These are phyloP conservation scores for Mycena polygramma DNA, from an alignment of 768 basidiomycete species.

Conservation along the genomic window DNA sequence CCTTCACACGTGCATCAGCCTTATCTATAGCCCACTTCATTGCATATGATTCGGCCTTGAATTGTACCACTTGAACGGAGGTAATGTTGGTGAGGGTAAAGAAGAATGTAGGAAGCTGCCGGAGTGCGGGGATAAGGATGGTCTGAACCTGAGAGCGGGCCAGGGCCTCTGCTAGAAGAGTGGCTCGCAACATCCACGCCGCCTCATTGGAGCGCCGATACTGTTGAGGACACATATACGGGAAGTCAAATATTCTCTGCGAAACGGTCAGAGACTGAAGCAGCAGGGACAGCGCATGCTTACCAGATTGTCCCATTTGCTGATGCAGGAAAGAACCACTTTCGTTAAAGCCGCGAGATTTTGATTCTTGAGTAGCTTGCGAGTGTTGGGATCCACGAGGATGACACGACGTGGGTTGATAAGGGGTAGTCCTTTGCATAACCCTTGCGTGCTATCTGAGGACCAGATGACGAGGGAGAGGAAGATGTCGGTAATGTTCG, in stretches of 20 bases:
- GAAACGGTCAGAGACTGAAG: neutral
- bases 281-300: neutral
- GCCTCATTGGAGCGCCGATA: neutral
- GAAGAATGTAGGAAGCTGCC: neutral
- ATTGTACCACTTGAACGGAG: neutral
- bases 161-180: neutral
- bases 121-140: neutral
- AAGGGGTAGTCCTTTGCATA: conserved; percentile 7
- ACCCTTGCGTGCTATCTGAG: neutral
- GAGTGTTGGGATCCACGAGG: neutral
- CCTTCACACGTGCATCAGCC: no score
- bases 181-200: neutral
- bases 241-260: conserved; percentile 10
- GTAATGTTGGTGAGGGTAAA: neutral
- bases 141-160: neutral
- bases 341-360: neutral
- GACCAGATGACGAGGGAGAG: neutral
- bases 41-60: no score
- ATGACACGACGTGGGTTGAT: conserved; percentile 11
- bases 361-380: neutral
- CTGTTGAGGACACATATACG: neutral
- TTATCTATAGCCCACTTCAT: no score
- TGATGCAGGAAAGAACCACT: neutral
- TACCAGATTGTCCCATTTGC: conserved; percentile 9
- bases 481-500: conserved; percentile 1